These are phyloP conservation scores for Podosphaera leucotricha DNA, from an alignment of 2,329 filamentous ascomycete species.

Conservation along the genomic window DNA sequence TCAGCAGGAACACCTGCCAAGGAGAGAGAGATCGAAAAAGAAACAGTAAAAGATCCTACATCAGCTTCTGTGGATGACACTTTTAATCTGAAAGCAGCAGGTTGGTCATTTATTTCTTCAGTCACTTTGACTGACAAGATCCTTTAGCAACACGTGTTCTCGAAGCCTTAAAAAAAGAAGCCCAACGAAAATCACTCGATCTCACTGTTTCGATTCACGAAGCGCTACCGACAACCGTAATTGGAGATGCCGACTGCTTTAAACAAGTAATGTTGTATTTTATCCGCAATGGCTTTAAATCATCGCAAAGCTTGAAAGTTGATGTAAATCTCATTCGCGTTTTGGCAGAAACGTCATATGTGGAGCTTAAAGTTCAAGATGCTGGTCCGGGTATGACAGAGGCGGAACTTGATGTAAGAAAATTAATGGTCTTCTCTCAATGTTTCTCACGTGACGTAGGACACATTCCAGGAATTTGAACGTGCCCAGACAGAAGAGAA, in stretches of 20 bases:
- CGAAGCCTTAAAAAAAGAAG: constrained; percentile 3
- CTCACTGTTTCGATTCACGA: constrained; percentile 7
- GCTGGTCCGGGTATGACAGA: constrained; percentile 10
- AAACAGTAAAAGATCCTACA: neutral
- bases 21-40: neutral
- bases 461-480: constrained; percentile 10
- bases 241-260: constrained; percentile 8
- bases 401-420: constrained; percentile 7
- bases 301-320: constrained; percentile 7
- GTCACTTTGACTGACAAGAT: neutral
- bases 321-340: constrained; percentile 6
- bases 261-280: constrained; percentile 9
- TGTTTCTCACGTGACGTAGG: constrained; percentile 1
- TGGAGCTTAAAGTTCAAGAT: constrained; percentile 9
- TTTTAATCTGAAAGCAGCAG: constrained; percentile 2
- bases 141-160: constrained; percentile 1
- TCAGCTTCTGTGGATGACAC: constrained; percentile 1
- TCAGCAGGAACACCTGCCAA: constrained; percentile 2
- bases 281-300: constrained; percentile 8
- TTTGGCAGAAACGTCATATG: constrained; percentile 4
- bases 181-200: constrained; percentile 7
- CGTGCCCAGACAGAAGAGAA: constrained; percentile 7
- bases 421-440: neutral
- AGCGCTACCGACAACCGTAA: constrained; percentile 7
- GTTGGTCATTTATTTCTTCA: neutral